Conservation (phyloP, 495 filamentous ascomycete species). For the Sordaria brevicollis region DNA sequence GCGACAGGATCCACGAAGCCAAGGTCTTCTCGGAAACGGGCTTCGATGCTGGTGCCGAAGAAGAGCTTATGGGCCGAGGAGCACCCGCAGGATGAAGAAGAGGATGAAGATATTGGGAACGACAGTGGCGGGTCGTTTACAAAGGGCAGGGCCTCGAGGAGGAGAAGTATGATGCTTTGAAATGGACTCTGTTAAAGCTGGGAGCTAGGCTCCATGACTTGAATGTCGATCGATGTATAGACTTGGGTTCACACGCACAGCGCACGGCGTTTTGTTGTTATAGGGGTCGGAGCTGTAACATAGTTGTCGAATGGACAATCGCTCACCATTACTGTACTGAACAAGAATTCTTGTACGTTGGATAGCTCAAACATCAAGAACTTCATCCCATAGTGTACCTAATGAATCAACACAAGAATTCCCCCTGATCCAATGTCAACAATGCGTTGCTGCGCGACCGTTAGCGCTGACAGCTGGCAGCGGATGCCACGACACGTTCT, state of each 20-base stretch:
- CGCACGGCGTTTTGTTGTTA: neutral
- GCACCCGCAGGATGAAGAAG: neutral
- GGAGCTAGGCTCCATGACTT: neutral
- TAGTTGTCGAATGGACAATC: neutral
- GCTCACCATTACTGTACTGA: neutral
- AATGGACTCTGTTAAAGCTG: neutral
- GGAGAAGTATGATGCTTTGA: slow-evolving; percentile 52
- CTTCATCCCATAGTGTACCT: neutral
- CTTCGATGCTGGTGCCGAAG: slow-evolving; percentile 30
- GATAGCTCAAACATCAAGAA: neutral
- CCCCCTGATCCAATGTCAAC: neutral
- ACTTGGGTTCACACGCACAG: neutral
- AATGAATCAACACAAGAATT: neutral
- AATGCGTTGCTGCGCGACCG: neutral
- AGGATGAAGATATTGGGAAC: slow-evolving; percentile 5
- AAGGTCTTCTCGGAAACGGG: slow-evolving; percentile 22
- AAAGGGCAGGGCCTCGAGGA: slow-evolving; percentile 16
- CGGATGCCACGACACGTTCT: neutral
- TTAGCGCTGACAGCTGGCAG: neutral
- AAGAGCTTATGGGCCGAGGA: slow-evolving; percentile 11
- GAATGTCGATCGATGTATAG: neutral
- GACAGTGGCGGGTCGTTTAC: neutral
- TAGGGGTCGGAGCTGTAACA: neutral
- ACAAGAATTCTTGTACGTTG: neutral
- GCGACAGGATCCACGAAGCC: slow-evolving; percentile 2